phyloP scores from a whole-genome alignment of 345 rosid species.

The Populus ilicifolia region DNA sequence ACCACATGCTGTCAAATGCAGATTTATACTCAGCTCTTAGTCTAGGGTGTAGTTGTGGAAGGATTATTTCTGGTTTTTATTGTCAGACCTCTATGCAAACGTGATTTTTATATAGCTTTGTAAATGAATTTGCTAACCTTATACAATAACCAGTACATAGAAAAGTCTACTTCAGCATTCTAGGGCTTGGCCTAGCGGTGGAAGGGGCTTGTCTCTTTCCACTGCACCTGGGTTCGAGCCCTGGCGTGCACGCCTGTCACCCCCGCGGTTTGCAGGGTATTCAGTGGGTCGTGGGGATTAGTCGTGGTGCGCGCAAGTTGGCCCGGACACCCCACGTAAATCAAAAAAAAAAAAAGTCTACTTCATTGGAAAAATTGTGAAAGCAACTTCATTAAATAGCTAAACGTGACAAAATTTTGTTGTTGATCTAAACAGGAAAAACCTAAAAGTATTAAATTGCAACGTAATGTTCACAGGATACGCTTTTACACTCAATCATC shows the following conservation, averaged over 20 bases:
- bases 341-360: no score
- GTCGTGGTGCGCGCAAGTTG: no score
- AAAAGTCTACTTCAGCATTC: background rate
- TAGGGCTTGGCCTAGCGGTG: no score
- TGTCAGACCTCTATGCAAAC: background rate
- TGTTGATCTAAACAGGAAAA: background rate
- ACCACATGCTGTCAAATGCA: background rate
- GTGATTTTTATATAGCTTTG: background rate
- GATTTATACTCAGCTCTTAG: background rate
- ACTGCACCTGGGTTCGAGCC: no score
- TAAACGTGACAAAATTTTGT: background rate
- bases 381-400: background rate
- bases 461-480: background rate
- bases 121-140: background rate
- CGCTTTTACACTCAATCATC: slow-evolving; percentile 3
- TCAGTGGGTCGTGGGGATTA: no score
- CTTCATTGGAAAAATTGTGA: background rate
- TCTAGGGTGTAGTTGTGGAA: background rate
- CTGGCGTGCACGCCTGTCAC: no score
- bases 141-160: background rate
- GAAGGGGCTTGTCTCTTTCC: no score
- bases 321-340: no score
- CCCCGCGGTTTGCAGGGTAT: no score
- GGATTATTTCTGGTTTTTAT: background rate
- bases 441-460: background rate